Evolutionary conservation across 257 asterid species (phyloP), one percentile per base, ranked within the genome.

Genomic region (Paraleonurus japonicus): DNA sequence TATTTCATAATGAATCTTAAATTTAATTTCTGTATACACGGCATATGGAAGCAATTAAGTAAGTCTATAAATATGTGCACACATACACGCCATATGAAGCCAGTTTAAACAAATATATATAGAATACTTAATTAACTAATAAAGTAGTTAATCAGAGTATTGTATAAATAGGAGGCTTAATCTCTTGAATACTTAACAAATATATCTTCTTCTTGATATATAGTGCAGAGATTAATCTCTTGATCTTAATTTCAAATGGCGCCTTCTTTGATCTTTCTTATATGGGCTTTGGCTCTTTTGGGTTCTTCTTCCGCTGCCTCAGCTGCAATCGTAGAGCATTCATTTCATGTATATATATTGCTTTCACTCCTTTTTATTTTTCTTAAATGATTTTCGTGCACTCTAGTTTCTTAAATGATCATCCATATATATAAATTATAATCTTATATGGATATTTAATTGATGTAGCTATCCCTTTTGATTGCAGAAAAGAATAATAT

Each of bases 301-400:
- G 85, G 85, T 45, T 79, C 22, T 61, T 66, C 82, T 12, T 61
- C 80, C 4, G 62, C 76, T 57, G 78, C 86, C 51, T 84, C 85
- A 1, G 95, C 92, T 64, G 87, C 83, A 8, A 73, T 82, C 4
- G 95, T 90, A 0, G 92, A 90, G 73, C 92, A 90, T 71, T 51
- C 96, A 7, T 87, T 90, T 65, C 76, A 85, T 5, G 96, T 90
- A 87, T 41, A 45, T 65, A 7, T 1, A 23, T 51, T 12, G 27
- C 26, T 9, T 53, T 64, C n/a, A 20, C 28, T 0, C 13, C 1
- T 37, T n/a, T 67, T 17, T 47, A 8, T 2, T 13, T 48, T 69
- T 43, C 26, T 7, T 37, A 1, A 13, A 41, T 58, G 1, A 2
- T 7, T 59, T 32, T 26, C 20, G 33, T 35, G 7, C 37, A 1